Evolutionary conservation across 2,329 filamentous ascomycete species (phyloP), one percentile per base, ranked within the genome.

Genomic region (Westerdykella aurantiaca): DNA sequence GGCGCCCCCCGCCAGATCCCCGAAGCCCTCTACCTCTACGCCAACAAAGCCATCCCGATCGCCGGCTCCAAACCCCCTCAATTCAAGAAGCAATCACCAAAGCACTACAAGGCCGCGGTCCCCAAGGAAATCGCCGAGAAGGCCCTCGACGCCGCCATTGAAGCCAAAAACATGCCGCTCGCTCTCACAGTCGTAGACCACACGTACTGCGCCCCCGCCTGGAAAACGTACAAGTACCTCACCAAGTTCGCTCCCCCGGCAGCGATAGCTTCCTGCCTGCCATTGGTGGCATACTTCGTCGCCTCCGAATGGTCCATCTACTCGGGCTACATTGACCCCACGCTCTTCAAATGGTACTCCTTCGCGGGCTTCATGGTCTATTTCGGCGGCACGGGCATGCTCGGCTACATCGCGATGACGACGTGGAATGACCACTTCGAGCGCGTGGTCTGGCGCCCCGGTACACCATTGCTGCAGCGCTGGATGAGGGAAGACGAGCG

Each of bases 401-500:
- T 97, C 42, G 93, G 91, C 2, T 71, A 93, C 34, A 81, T 97
- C 31, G 88, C 91, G 7, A 73, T 94, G 46, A 83, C 88, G 21
- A 96, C 91, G 29, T 77, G 84, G 47, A 96, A 96, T 68, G 90
- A 97, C 65, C 89, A 97, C 68, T 95, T 96, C 87, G 83, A 85
- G 58, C 81, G 93, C 16, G 88, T 97, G 5, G 90, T 88, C 2
- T 98, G 93, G 93, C 77, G 85, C 7, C 81, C 81, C 0, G 93
- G 93, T 10, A 84, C 88, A 29, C 85, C 87, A 17, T 71, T 97
- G 50, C 78, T 85, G 49, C 79, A 88, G 58, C 79, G 93, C 12
- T 97, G 90, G 86, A 67, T 95, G 42, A 77, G 88, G 29, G 93
- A 97, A 65, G 89, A 95, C 51, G 90, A 98, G 73, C 77, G 93